phyloP scores from a whole-genome alignment of 2,329 filamentous ascomycete species.

The Sordariomycetes sp. region DNA sequence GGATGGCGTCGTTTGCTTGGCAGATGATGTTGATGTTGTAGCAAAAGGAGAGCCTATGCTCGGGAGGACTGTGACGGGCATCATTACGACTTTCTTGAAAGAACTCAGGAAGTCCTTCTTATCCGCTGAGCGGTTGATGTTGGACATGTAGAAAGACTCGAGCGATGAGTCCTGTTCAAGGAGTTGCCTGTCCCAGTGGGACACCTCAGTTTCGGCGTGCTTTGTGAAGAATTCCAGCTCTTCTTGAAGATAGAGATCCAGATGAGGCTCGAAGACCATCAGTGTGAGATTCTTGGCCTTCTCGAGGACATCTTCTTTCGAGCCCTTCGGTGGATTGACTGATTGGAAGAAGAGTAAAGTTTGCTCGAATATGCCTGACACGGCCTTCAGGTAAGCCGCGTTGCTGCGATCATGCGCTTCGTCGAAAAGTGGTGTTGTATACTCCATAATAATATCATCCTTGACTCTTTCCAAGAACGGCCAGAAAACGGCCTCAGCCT shows the following conservation, averaged over 20 bases:
- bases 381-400: slow-evolving; percentile 72
- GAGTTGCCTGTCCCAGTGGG: slow-evolving; percentile 82
- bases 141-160: slow-evolving; percentile 94
- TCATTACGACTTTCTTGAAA: slow-evolving; percentile 98
- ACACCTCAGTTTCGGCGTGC: slow-evolving; percentile 68
- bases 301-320: slow-evolving; percentile 35
- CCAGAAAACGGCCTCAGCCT: slow-evolving; percentile 61
- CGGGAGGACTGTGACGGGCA: slow-evolving; percentile 87
- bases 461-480: slow-evolving; percentile 73
- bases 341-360: slow-evolving; percentile 67
- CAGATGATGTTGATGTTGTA: slow-evolving; percentile 22
- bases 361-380: slow-evolving; percentile 84
- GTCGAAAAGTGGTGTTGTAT: slow-evolving; percentile 76
- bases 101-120: slow-evolving; percentile 95
- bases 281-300: slow-evolving; percentile 60
- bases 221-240: slow-evolving; percentile 80
- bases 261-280: slow-evolving; percentile 77
- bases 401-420: slow-evolving; percentile 71
- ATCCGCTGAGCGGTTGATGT: slow-evolving; percentile 85
- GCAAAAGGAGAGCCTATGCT: slow-evolving; percentile 52
- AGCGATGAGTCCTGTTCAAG: slow-evolving; percentile 83
- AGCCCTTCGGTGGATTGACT: slow-evolving; percentile 57
- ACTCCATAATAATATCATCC: slow-evolving; percentile 79
- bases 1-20: not conserved
- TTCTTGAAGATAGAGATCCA: slow-evolving; percentile 89